phyloP scores from a whole-genome alignment of 78 protist species.

The Emiliania huxleyi region DNA sequence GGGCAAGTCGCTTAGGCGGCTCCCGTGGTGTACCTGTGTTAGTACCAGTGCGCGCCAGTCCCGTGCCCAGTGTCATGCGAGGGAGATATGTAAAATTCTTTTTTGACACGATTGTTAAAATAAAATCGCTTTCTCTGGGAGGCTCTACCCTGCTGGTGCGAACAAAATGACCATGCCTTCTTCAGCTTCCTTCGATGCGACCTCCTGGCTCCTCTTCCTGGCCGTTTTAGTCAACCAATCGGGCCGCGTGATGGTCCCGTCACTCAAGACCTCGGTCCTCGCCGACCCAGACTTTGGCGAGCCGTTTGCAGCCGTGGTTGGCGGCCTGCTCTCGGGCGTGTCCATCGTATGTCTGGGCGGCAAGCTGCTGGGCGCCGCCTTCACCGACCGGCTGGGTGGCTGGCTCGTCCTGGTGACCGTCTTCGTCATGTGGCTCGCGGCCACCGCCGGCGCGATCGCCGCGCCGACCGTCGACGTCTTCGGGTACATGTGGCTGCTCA shows the following conservation, averaged over 20 bases:
- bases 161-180: no score
- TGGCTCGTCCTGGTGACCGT: not conserved
- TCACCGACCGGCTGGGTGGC: constrained; percentile 12
- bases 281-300: not conserved
- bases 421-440: not conserved
- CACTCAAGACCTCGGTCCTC: not conserved
- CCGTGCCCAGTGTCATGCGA: no score
- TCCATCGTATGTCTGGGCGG: not conserved
- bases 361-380: not conserved
- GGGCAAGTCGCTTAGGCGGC: no score
- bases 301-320: not conserved
- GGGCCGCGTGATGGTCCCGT: constrained; percentile 16
- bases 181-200: no score
- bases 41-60: no score
- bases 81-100: no score
- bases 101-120: no score
- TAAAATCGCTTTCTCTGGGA: no score
- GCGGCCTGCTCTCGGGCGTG: not conserved
- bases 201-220: not conserved
- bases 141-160: no score
- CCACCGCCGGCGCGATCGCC: not conserved
- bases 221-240: not conserved
- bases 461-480: not conserved
- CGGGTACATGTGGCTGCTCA: not conserved
- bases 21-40: no score